A percentile compares a stretch with the other conserved stretches of the same genome.
These are phyloP conservation scores for Flaveria robusta DNA, from an alignment of 129 eudicot genomes.

Conservation along the genomic window DNA sequence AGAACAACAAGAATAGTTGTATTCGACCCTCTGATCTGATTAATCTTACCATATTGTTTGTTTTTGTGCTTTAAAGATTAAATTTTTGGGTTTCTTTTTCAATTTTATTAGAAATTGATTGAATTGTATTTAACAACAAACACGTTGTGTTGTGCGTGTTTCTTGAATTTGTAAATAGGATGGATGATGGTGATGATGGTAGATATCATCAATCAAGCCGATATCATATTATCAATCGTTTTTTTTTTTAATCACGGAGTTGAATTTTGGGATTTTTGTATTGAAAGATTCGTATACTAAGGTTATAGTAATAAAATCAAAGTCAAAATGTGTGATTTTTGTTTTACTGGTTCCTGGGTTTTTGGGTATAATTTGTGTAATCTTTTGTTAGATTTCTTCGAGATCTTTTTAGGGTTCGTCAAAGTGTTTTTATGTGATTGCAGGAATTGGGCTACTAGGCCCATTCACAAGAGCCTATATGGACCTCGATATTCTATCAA, in stretches of 20 bases:
- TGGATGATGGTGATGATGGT: constrained; percentile 16
- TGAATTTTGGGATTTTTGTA: neutral
- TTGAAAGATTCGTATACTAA: neutral
- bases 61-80: constrained; percentile 21
- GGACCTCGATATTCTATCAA: neutral
- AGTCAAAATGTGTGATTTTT: neutral
- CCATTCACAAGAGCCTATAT: neutral
- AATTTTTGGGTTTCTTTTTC: constrained; percentile 18
- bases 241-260: no score
- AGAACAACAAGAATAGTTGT: constrained; percentile 51
- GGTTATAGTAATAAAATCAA: no score
- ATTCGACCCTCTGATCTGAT: constrained; percentile 42
- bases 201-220: neutral
- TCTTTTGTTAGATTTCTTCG: constrained; percentile 7
- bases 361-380: constrained; percentile 10
- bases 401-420: neutral
- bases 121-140: constrained; percentile 23
- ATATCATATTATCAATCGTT: no score
- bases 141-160: constrained; percentile 35
- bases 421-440: neutral
- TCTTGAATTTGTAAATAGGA: constrained; percentile 34
- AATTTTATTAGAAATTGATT: constrained; percentile 16
- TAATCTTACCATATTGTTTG: constrained; percentile 54
- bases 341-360: constrained; percentile 10
- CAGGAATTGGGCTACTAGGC: neutral